Percentiles rank a stretch among this genome's conserved stretches.
Evolutionary conservation across 495 filamentous ascomycete species (phyloP).

Genomic region (Penicillium goetzii): DNA sequence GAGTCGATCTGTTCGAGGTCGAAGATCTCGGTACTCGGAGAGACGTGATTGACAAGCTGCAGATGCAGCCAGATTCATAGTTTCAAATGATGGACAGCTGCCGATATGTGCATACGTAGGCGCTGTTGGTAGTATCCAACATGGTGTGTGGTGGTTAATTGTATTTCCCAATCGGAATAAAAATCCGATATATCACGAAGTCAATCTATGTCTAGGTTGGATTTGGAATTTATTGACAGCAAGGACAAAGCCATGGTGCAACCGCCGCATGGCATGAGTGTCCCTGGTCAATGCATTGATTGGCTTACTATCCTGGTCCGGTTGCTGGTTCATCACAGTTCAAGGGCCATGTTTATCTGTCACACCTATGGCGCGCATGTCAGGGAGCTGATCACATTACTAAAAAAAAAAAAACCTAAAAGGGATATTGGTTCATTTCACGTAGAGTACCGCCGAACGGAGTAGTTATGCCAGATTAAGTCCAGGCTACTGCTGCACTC

Average conservation of each 20-base stretch:
- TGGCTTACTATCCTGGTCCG: conserved; percentile 13
- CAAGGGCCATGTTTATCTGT: conserved; percentile 18
- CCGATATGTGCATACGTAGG: neutral
- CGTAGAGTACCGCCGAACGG: neutral
- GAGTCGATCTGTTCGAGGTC: neutral
- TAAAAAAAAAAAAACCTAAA: neutral
- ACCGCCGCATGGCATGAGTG: conserved; percentile 9
- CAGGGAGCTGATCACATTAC: conserved; percentile 11
- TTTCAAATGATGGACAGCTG: conserved; percentile 4
- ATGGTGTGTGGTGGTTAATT: neutral
- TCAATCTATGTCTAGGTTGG: neutral
- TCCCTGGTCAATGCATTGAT: conserved; percentile 9
- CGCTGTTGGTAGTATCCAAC: neutral
- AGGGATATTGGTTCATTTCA: neutral
- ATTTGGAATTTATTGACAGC: conserved; percentile 19
- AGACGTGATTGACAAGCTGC: conserved; percentile 4
- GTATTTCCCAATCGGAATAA: neutral
- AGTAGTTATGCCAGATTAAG: conserved; percentile 4
- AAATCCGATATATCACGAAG: conserved; percentile 3
- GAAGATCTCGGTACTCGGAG: neutral
- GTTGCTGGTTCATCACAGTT: conserved; percentile 14
- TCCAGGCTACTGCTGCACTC: neutral
- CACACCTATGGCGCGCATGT: conserved; percentile 24
- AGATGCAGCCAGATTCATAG: conserved; percentile 11
- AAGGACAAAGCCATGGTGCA: conserved; percentile 12